Base-by-base conservation (phyloP, 2,329 filamentous ascomycete species). In the Exophiala sp. region DNA sequence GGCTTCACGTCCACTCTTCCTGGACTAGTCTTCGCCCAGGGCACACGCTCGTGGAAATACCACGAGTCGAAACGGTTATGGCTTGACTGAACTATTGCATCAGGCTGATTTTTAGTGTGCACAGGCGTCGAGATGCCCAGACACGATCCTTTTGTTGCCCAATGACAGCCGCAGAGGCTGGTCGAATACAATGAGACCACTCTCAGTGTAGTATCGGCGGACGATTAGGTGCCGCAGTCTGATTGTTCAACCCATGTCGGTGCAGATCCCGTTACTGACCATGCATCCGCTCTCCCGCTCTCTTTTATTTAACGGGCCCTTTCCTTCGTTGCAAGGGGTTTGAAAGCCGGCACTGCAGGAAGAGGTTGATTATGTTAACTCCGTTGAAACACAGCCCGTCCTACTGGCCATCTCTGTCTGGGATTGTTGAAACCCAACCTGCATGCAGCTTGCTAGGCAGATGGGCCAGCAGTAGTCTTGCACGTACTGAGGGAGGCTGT, bases 391-490 rank as follows among this genome's bases (percentile, higher is more conserved):
- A 35, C 14, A 14, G 29, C 22, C 21, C 24, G 11, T 16, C 21
- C 14, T 46, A 27, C 46, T 49, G 22, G 27, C 43, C 45, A 46
- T 46, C 35, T 30, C 43, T 27, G 43, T 46, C 50, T 41, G 46
- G n/a, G 14, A 45, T n/a, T n/a, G n/a, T n/a, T 46, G 50, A 53
- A 49, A 38, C 42, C 46, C 30, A 19, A 34, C 34, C 30, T 48
- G 49, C 16, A 21, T 48, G 49, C 16, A 21, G 14, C 23, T 34
- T 37, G 46, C 40, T 39, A 19, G 14, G 32, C 5, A 10, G 11
- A 7, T 7, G 8, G 19, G 18, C 16, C 14, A 9, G 35, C 21
- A 39, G 16, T 39, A 22, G 35, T 19, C 35, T 10, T 8, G 11
- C n/a, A n/a, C n/a, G n/a, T 9, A 9, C n/a, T 32, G 29, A 32